Conservation (phyloP, 2,329 filamentous ascomycete genomes). For the Trichoderma koningii region DNA sequence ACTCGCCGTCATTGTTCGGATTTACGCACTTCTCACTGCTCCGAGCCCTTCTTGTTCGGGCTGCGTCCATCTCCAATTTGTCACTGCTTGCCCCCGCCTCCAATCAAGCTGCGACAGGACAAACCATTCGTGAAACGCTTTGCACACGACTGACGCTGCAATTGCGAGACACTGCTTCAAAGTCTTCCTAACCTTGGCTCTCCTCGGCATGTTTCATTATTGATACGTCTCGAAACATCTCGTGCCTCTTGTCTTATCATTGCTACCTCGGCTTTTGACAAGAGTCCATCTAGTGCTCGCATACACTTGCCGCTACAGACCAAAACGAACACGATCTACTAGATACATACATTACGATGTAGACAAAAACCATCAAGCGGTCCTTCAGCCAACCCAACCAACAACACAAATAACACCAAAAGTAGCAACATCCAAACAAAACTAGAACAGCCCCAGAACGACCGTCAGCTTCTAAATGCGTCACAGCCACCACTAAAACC, state of each 20-base stretch:
- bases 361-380: no score
- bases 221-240: neutral
- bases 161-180: neutral
- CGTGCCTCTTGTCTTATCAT: no score
- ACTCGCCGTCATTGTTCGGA: no score
- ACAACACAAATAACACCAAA: neutral
- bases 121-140: conserved; percentile 12
- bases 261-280: no score
- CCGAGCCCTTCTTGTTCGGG: neutral
- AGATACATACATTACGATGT: no score
- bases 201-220: no score
- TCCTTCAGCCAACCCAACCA: neutral
- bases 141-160: neutral
- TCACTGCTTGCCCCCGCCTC: neutral
- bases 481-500: neutral
- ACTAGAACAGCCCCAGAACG: conserved; percentile 10
- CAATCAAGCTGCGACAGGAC: conserved; percentile 20
- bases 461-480: conserved; percentile 22
- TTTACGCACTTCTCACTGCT: no score
- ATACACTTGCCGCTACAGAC: no score
- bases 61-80: neutral
- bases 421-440: neutral
- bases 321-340: no score
- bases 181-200: no score
- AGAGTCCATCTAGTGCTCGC: no score